Base-by-base conservation (phyloP, 768 basidiomycete genomes). In the Omphalotus guepiniiformis region DNA sequence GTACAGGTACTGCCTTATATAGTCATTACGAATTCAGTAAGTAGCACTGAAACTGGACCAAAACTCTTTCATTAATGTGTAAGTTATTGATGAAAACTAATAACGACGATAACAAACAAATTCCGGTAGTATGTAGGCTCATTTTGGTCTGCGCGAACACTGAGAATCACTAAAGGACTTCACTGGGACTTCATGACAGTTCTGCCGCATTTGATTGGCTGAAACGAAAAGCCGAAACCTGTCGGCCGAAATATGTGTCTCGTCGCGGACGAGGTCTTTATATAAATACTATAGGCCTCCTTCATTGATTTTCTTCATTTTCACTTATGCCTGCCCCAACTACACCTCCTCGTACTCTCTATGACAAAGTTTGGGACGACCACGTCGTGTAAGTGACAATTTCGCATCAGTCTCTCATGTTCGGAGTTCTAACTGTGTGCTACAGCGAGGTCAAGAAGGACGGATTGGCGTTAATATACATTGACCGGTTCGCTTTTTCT, bases 301-400 rank as follows among this genome's bases (percentile, higher is more conserved):
- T 29, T 28, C 21, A 38, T 15, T 22, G 15, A 16, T 40, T 37
- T 40, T n/a, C 25, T 37, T 53, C 26, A 34, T 16, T 16, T 23
- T 21, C 43, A 38, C 59, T 48, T 27, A 77, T 76, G 74, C 69
- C 75, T 49, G 61, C 65, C 42, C 63, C 69, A 22, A 54, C 68
- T 32, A 51, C 66, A 45, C 67, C 74, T 18, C 91, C 92, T 8
- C 83, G 92, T 52, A 97, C 95, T 28, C 75, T 98, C 25, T 96
- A 97, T 68, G 95, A 98, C 70, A 97, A 97, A 72, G 92, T 97
- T 54, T 96, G 90, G 83, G 92, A 96, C 55, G 93, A 97, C 63
- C 95, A 97, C 70, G 81, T 95, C 60, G 87, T 97, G 82, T 92
- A 58, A 52, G 88, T 54, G 12, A 21, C 29, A 28, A 29, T 48